These are phyloP conservation scores for Pseudoscleropodium purum DNA, from an alignment of 225 moss, liverwort and hornwort species.

Conservation along the genomic window DNA sequence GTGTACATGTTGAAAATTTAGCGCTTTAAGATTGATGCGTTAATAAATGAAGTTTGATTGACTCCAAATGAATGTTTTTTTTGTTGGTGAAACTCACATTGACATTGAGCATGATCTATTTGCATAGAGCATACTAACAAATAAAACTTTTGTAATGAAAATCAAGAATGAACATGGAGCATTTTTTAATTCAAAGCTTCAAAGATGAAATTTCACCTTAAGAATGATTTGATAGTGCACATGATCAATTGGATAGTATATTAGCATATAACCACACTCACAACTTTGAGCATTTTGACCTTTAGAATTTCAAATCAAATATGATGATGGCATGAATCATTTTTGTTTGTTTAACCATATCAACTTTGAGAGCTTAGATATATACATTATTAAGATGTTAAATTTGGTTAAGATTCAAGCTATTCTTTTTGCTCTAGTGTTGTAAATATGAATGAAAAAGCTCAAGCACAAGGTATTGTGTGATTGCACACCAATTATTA, in stretches of 20 bases:
- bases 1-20: background rate
- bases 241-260: background rate
- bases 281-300: no score
- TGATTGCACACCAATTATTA: background rate
- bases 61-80: background rate
- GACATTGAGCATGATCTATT: no score
- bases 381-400: background rate
- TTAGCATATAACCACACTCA: background rate
- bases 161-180: no score
- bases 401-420: background rate
- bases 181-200: background rate
- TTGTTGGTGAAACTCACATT: no score
- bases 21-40: background rate
- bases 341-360: background rate
- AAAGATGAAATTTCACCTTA: background rate
- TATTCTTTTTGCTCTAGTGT: background rate
- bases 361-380: background rate
- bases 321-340: background rate
- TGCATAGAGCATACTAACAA: background rate
- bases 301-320: background rate
- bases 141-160: background rate
- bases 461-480: background rate
- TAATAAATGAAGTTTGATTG: background rate
- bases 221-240: no score
- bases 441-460: background rate